Conservation (phyloP, 805 yeast species). For the Ogataea angusta region DNA sequence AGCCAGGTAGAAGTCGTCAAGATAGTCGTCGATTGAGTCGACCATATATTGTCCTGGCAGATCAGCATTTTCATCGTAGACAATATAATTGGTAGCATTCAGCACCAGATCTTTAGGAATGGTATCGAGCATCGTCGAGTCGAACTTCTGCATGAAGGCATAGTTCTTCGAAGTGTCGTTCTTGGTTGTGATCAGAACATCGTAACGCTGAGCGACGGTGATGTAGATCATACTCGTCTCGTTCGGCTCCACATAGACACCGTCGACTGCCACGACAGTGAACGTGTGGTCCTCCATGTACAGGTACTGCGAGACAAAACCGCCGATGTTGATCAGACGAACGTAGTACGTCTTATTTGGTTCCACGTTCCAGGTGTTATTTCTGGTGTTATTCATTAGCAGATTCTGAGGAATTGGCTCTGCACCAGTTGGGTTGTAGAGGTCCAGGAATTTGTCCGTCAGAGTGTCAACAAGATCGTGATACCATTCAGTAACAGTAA, state of each 20-base stretch:
- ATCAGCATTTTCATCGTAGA: slow-evolving; percentile 41
- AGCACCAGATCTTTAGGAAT: slow-evolving; percentile 61
- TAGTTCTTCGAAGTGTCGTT: slow-evolving; percentile 57
- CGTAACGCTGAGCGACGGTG: slow-evolving; percentile 89
- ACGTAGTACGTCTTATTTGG: slow-evolving; percentile 84
- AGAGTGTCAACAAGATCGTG: slow-evolving; percentile 57
- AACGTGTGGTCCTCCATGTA: slow-evolving; percentile 86
- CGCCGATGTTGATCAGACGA: slow-evolving; percentile 82
- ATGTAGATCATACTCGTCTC: slow-evolving; percentile 70
- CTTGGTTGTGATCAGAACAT: slow-evolving; percentile 75
- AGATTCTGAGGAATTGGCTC: slow-evolving; percentile 90
- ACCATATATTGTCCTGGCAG: slow-evolving; percentile 43
- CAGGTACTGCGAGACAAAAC: slow-evolving; percentile 86
- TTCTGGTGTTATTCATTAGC: slow-evolving; percentile 77
- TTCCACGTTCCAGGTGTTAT: slow-evolving; percentile 71
- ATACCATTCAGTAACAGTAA: slow-evolving; percentile 86
- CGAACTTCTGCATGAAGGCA: slow-evolving; percentile 80
- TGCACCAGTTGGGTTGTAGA: slow-evolving; percentile 94
- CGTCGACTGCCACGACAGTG: slow-evolving; percentile 89
- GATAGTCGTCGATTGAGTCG: slow-evolving; percentile 47
- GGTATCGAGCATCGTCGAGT: slow-evolving; percentile 77
- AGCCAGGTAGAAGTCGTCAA: slow-evolving; percentile 75
- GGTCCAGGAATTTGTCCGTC: slow-evolving; percentile 54
- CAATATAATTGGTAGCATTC: slow-evolving; percentile 73
- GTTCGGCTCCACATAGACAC: slow-evolving; percentile 75